Percentiles rank a stretch among this genome's conserved stretches.
Conservation (phyloP, 805 yeast genomes). For the Metschnikowia dekortorum region DNA sequence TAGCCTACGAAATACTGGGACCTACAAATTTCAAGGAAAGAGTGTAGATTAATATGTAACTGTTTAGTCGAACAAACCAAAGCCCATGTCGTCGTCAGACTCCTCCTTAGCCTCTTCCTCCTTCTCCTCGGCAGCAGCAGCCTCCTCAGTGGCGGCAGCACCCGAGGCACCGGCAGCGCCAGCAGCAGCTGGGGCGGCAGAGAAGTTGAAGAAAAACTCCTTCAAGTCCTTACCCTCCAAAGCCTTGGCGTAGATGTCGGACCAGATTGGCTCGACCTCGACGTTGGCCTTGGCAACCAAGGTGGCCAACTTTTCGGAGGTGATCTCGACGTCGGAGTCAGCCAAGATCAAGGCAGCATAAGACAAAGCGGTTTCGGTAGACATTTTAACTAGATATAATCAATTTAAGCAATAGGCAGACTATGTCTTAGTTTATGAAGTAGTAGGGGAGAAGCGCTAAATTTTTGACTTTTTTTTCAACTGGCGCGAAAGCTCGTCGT, state of each 20-base stretch:
- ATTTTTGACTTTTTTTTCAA: conserved; percentile 11
- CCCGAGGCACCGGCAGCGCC: conserved; percentile 34
- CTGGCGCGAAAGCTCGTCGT: conserved; percentile 2
- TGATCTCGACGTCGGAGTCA: conserved; percentile 44
- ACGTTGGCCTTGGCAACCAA: conserved; percentile 40
- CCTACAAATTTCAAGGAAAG: background rate
- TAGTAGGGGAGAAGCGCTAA: conserved; percentile 4
- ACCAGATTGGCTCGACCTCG: conserved; percentile 45
- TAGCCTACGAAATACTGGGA: background rate
- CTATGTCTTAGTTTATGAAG: conserved; percentile 40
- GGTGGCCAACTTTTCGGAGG: conserved; percentile 41
- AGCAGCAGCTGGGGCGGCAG: conserved; percentile 43
- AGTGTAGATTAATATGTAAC: conserved; percentile 4
- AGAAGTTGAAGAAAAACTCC: conserved; percentile 47
- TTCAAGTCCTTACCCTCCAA: conserved; percentile 45
- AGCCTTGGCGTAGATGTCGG: conserved; percentile 46
- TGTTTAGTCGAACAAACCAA: conserved; percentile 95
- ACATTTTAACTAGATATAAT: conserved; percentile 48
- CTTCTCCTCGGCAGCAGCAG: conserved; percentile 29
- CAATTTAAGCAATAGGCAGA: conserved; percentile 48
- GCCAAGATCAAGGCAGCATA: conserved; percentile 50
- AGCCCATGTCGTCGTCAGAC: conserved; percentile 77
- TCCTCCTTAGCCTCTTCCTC: conserved; percentile 34
- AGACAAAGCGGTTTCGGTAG: conserved; percentile 46
- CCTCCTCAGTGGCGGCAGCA: conserved; percentile 33